phyloP scores from a whole-genome alignment of 768 basidiomycete species.

The Agrocybe pediades region DNA sequence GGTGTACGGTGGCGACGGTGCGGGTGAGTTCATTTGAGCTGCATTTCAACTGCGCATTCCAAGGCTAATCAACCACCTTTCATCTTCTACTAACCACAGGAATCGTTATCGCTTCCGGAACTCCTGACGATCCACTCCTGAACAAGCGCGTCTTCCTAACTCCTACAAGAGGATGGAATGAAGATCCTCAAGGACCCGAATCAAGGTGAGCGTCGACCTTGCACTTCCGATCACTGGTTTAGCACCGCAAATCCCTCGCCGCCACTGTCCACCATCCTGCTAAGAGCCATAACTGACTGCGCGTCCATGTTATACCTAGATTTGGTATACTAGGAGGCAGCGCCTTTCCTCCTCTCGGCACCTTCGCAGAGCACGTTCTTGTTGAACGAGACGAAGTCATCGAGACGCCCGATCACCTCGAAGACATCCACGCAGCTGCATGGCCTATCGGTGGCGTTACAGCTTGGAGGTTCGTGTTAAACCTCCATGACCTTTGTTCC shows the following conservation, averaged over 20 bases:
- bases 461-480: constrained; percentile 69
- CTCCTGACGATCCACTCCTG: constrained; percentile 56
- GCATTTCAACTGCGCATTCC: not conserved
- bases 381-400: constrained; percentile 74
- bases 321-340: constrained; percentile 71
- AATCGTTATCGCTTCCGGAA: constrained; percentile 58
- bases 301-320: constrained; percentile 30
- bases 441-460: constrained; percentile 81
- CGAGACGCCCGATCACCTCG: constrained; percentile 63
- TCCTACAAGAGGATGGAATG: constrained; percentile 79
- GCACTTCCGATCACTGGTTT: not conserved
- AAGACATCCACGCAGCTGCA: constrained; percentile 68
- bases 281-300: too few species aligned
- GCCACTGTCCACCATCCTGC: too few species aligned
- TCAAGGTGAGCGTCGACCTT: constrained; percentile 42
- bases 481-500: not conserved
- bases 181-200: constrained; percentile 65
- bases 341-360: constrained; percentile 56
- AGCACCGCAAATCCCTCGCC: constrained; percentile 1
- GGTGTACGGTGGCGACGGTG: constrained; percentile 73
- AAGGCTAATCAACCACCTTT: not conserved
- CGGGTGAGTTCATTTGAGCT: constrained; percentile 45
- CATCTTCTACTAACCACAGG: too few species aligned
- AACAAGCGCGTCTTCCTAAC: constrained; percentile 71
- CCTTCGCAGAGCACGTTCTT: constrained; percentile 75